Evolutionary conservation across 2,329 filamentous ascomycete genomes (phyloP), one percentile per base, ranked within the genome.

Genomic region (Trichoderma sp.): DNA sequence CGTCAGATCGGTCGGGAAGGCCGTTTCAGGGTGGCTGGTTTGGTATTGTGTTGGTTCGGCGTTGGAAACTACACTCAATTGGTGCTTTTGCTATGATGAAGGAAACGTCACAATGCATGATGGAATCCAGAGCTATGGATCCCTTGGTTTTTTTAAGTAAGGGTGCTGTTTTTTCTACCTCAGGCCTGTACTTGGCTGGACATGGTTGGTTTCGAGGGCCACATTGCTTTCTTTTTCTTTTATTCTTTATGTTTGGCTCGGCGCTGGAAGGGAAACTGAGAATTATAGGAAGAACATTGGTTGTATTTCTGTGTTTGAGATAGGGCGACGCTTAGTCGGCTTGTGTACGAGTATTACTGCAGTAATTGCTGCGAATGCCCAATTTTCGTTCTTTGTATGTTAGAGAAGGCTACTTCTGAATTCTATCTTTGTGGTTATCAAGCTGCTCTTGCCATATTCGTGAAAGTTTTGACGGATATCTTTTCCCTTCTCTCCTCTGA

Each of bases 111-210:
- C 58, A 47, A 27, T 56, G 40, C 53, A 67, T 58, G 29, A 61
- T 67, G 68, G 62, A 35, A 68, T 59, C 64, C 55, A 16, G 27
- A 31, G 21, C 43, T 49, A 29, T n/a, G 64, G 71, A 68, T 72
- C 71, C 66, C 71, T 68, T 73, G 76, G 75, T 72, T 74, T 76
- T 76, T 75, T 43, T 64, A 61, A 19, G 72, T 71, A 71, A 75
- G 72, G 74, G 73, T 74, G 16, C 10, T 70, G 72, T 69, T 73
- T 74, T 72, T 68, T 73, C 21, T 71, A 72, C 61, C 68, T 70
- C 56, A 69, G 55, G 69, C 74, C 70, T 73, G 64, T 68, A 73
- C 72, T 70, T 69, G 68, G 70, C 55, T 37, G 58, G 69, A 66
- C 69, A 65, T 67, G 69, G 64, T 66, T 59, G 60, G 47, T 59